phyloP scores from a whole-genome alignment of 306 rosid species.

The Ochetophila trinervis region DNA sequence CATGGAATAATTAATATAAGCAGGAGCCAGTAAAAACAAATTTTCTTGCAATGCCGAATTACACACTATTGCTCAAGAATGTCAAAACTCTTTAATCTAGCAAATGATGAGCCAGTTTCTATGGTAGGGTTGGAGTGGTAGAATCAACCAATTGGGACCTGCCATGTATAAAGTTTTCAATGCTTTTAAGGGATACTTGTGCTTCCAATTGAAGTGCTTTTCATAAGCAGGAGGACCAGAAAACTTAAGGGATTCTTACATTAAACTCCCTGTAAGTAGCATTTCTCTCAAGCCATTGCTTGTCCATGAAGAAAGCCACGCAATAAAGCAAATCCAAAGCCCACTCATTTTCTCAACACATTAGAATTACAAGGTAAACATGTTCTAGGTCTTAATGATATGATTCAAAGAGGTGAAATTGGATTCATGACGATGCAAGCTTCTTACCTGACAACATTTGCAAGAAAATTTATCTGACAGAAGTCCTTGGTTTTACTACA shows the following conservation, averaged over 20 bases:
- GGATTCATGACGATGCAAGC: neutral
- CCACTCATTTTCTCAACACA: conserved; percentile 71
- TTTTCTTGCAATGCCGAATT: conserved; percentile 6
- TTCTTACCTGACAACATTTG: conserved; percentile 78
- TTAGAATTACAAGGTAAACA: conserved; percentile 7
- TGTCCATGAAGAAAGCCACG: conserved; percentile 84
- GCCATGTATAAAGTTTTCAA: neutral
- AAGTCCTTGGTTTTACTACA: conserved; percentile 82
- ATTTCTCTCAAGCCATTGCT: conserved; percentile 75
- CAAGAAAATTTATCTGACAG: conserved; percentile 62
- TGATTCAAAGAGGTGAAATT: neutral
- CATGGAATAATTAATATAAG: too few species aligned
- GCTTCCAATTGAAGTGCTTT: neutral
- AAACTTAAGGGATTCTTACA: conserved; percentile 43
- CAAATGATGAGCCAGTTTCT: neutral
- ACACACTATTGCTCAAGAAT: neutral
- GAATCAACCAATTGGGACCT: conserved; percentile 8
- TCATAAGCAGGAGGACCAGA: conserved; percentile 8
- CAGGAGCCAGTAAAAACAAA: neutral
- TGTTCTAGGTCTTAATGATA: neutral
- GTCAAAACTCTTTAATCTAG: neutral
- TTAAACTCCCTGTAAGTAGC: conserved; percentile 93
- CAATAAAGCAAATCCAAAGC: conserved; percentile 88
- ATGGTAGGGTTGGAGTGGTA: too few species aligned
- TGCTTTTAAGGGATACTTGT: neutral